Conservation (phyloP, 2,329 filamentous ascomycete genomes). For the Cryphonectria naterciae region DNA sequence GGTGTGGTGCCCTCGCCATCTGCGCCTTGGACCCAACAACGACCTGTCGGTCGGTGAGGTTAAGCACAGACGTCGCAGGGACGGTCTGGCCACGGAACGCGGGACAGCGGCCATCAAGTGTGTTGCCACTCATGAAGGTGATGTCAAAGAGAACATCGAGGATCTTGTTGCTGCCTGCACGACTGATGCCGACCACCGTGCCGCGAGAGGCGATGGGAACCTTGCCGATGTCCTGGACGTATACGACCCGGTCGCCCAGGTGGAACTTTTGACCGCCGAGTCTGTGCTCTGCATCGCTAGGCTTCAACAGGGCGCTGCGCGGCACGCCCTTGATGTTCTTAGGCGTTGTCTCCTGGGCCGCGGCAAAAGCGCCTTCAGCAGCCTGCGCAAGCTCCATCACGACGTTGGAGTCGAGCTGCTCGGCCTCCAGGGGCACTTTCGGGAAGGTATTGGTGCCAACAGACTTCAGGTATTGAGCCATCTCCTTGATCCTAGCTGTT, state of each 20-base stretch:
- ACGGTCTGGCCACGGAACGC: slow-evolving; percentile 95
- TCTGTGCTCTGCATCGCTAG: slow-evolving; percentile 92
- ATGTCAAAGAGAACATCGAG: slow-evolving; percentile 93
- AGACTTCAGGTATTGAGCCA: slow-evolving; percentile 88
- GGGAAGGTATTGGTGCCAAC: slow-evolving; percentile 92
- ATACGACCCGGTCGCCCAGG: slow-evolving; percentile 90
- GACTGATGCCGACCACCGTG: slow-evolving; percentile 92
- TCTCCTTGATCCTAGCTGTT: slow-evolving; percentile 85
- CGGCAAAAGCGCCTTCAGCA: slow-evolving; percentile 63
- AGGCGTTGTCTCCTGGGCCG: slow-evolving; percentile 8
- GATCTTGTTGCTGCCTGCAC: slow-evolving; percentile 79
- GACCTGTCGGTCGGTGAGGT: slow-evolving; percentile 81
- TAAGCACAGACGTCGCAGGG: slow-evolving; percentile 83
- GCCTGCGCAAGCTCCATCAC: slow-evolving; percentile 80
- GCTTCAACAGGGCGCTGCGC: slow-evolving; percentile 84
- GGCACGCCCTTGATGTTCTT: slow-evolving; percentile 72
- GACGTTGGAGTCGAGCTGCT: slow-evolving; percentile 90
- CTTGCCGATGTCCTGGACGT: slow-evolving; percentile 89
- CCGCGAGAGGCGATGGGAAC: slow-evolving; percentile 91
- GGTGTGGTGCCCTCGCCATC: slow-evolving; percentile 55
- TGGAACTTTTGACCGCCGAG: slow-evolving; percentile 81
- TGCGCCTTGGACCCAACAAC: slow-evolving; percentile 67
- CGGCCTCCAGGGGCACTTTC: slow-evolving; percentile 91
- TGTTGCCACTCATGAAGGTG: slow-evolving; percentile 96
- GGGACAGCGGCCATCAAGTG: slow-evolving; percentile 85